These are phyloP conservation scores for Saccharomyces hybrid DNA, from an alignment of 1,139 yeast genomes.

Conservation along the genomic window DNA sequence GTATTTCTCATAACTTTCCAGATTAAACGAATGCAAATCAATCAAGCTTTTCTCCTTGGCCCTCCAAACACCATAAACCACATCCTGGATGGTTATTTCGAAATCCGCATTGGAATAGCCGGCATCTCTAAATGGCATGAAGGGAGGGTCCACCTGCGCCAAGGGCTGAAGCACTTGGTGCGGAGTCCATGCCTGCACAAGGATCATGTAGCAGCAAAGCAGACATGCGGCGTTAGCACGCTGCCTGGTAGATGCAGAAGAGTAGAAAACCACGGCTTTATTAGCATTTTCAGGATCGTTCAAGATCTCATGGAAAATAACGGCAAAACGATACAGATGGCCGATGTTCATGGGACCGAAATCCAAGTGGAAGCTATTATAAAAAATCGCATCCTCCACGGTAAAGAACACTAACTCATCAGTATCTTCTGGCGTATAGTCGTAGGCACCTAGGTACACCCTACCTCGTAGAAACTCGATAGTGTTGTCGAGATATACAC, in stretches of 20 bases:
- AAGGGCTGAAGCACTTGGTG: constrained; percentile 94
- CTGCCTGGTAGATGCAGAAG: constrained; percentile 70
- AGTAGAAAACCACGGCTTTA: constrained; percentile 84
- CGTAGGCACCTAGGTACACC: constrained; percentile 85
- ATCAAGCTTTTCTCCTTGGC: constrained; percentile 92
- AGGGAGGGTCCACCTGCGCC: constrained; percentile 86
- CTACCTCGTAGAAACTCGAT: constrained; percentile 48
- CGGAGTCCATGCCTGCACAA: constrained; percentile 96
- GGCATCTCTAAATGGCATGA: constrained; percentile 92
- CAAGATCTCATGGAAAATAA: constrained; percentile 79
- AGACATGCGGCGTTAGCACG: constrained; percentile 93
- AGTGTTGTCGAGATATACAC: constrained; percentile 27
- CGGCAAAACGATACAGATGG: constrained; percentile 89
- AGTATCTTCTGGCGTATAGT: constrained; percentile 69
- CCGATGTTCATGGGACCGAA: constrained; percentile 95
- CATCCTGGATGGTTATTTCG: constrained; percentile 85
- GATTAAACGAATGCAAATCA: constrained; percentile 78
- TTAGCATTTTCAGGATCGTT: constrained; percentile 79
- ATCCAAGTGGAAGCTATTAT: constrained; percentile 88
- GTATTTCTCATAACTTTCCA: constrained; percentile 88
- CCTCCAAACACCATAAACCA: constrained; percentile 94
- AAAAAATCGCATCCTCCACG: constrained; percentile 83
- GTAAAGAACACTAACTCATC: constrained; percentile 77
- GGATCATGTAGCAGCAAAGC: constrained; percentile 86
- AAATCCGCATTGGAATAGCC: constrained; percentile 95